Percentiles rank a stretch among this genome's conserved stretches.
These are phyloP conservation scores for Ascochyta pisi DNA, from an alignment of 2,329 filamentous ascomycete genomes.

Conservation along the genomic window DNA sequence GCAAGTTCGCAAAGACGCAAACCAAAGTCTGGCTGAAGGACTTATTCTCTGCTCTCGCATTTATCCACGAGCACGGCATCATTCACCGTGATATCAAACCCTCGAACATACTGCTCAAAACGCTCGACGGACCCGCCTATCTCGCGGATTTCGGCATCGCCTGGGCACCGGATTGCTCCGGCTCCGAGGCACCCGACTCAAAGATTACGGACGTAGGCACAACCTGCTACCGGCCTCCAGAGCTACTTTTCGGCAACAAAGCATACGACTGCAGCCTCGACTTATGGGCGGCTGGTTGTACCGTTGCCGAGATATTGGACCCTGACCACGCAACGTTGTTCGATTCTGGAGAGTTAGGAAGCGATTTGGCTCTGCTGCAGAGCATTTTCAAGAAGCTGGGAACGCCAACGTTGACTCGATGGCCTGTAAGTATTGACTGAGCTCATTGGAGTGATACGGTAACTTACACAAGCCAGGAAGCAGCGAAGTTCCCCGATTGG, in stretches of 20 bases:
- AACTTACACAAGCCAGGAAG: conserved; percentile 57
- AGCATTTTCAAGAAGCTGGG: conserved; percentile 93
- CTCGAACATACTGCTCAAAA: conserved; percentile 79
- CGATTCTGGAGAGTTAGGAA: conserved; percentile 87
- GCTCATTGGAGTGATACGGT: background rate
- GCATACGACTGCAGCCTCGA: conserved; percentile 77
- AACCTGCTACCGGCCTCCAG: conserved; percentile 87
- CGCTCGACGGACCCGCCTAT: conserved; percentile 72
- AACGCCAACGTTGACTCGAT: conserved; percentile 78
- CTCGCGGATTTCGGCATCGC: conserved; percentile 93
- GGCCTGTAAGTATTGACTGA: conserved; percentile 68
- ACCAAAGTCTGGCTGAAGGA: conserved; percentile 65
- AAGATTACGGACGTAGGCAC: conserved; percentile 96
- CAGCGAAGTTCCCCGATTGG: conserved; percentile 78
- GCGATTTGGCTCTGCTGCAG: conserved; percentile 86
- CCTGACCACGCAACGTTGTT: conserved; percentile 71
- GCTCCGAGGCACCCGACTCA: conserved; percentile 66
- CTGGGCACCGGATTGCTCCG: conserved; percentile 69
- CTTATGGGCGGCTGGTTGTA: conserved; percentile 86
- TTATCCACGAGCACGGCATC: conserved; percentile 77
- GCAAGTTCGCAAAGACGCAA: conserved; percentile 50
- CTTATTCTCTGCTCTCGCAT: conserved; percentile 72
- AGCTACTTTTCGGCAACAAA: conserved; percentile 84
- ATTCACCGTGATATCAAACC: conserved; percentile 96
- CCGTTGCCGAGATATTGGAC: conserved; percentile 77